These are phyloP conservation scores for Brassica balearica DNA, from an alignment of 441 rosid genomes.

Conservation along the genomic window DNA sequence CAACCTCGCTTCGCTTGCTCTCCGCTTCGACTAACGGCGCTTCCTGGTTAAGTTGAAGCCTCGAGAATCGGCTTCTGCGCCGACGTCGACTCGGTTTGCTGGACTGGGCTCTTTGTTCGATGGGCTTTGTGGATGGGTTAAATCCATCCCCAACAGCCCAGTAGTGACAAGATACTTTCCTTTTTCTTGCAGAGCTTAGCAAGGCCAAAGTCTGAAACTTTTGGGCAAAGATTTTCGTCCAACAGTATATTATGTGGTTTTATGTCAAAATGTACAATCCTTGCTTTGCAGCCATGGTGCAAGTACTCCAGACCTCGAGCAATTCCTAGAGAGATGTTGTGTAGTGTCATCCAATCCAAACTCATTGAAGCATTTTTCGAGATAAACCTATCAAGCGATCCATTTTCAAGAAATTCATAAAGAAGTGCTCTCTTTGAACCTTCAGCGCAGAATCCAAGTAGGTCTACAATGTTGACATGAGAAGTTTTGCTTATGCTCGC, in stretches of 20 bases:
- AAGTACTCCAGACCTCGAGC: conserved; percentile 55
- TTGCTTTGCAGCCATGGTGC: conserved; percentile 55
- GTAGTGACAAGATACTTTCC: conserved; percentile 38
- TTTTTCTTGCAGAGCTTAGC: conserved; percentile 40
- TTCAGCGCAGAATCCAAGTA: conserved; percentile 24
- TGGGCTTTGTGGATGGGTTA: too few species aligned
- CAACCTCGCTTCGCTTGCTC: too few species aligned
- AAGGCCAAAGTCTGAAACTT: conserved; percentile 56
- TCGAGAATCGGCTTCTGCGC: too few species aligned
- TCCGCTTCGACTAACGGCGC: too few species aligned
- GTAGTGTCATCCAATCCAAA: not conserved
- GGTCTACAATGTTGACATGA: conserved; percentile 23
- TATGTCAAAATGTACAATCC: conserved; percentile 65
- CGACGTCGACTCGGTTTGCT: too few species aligned
- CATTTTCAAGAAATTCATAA: conserved; percentile 13
- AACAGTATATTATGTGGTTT: conserved; percentile 60
- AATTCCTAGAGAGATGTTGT: not conserved
- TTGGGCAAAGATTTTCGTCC: conserved; percentile 46
- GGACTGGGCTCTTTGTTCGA: too few species aligned
- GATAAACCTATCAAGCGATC: conserved; percentile 24
- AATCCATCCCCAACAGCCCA: too few species aligned
- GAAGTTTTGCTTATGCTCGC: conserved; percentile 29
- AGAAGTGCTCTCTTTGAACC: conserved; percentile 23
- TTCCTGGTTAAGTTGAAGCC: too few species aligned
- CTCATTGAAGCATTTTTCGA: not conserved